Base-by-base conservation (phyloP, 768 basidiomycete genomes). In the Tephrocybe sp. region DNA sequence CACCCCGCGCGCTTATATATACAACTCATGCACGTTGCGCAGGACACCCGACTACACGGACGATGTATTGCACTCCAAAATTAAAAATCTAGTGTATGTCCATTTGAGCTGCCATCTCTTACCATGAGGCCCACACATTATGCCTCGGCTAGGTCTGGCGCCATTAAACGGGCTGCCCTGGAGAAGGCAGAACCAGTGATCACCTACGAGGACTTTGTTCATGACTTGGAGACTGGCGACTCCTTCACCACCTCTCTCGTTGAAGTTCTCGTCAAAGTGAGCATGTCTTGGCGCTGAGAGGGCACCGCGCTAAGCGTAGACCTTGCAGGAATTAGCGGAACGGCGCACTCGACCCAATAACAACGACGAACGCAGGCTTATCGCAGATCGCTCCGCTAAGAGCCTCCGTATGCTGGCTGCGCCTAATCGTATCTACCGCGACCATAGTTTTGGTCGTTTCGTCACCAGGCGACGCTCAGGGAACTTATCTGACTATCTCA, bases 231-330 rank as follows among this genome's bases (percentile, higher is more conserved):
- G 61, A 77, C 77, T 19, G 89, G 88, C 13, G 89, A 92, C 63
- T 83, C 87, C 1, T 91, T 92, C 65, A 90, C 89, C 0, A 79
- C 88, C 4, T 78, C 85, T 0, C 63, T 92, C 42, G 69, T 90
- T 50, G 89, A 91, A 52, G 78, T 87, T 40, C 74, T 92, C 37
- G 89, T 91, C 60, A 87, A 86, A 70, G 89, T 91, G 60, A 64
- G 80, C 62, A 22, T 25, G 21, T 16, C 21, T 37, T 28, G 36
- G 39, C 40, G 13, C 38, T 34, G 21, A 9, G 16, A 42, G 5
- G 18, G 11, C 18, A 31, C 13, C 34, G 26, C 22, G 40, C 48
- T 37, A 55, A 40, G 40, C 31, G 18, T 28, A 11, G 35, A 19
- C 9, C 40, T 24, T 16, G 9, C 54, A 92, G 89, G 89, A 92